phyloP scores from a whole-genome alignment of 768 basidiomycete genomes.

The Pluteus cervinus region DNA sequence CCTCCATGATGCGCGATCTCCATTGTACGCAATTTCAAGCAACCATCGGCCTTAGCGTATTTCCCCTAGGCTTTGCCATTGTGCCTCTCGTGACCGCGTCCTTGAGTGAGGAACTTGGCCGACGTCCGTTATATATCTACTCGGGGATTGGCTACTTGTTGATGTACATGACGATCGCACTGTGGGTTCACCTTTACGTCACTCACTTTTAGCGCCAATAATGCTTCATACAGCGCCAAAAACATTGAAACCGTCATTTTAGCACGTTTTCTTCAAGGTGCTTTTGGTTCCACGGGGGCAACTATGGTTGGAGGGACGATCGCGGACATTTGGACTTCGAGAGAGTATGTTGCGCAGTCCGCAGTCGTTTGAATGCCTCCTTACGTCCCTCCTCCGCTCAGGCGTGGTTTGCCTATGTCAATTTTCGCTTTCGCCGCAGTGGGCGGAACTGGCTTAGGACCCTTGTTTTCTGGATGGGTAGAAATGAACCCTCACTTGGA shows the following conservation, averaged over 20 bases:
- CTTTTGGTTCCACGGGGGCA: constrained; percentile 62
- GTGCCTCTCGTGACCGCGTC: constrained; percentile 62
- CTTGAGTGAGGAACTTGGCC: constrained; percentile 69
- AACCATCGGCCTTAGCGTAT: constrained; percentile 45
- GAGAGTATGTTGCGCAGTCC: constrained; percentile 40
- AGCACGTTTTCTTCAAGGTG: constrained; percentile 60
- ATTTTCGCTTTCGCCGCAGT: constrained; percentile 60
- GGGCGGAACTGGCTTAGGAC: constrained; percentile 57
- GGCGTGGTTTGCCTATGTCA: constrained; percentile 76
- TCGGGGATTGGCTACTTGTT: constrained; percentile 43
- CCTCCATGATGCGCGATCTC: constrained; percentile 49
- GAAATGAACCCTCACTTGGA: constrained; percentile 49
- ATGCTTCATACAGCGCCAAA: constrained; percentile 23
- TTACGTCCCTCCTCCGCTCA: constrained; percentile 25
- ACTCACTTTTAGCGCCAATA: too few relatives aligned
- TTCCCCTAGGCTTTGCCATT: constrained; percentile 54
- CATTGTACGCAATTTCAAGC: constrained; percentile 39
- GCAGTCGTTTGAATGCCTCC: background rate
- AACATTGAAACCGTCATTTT: constrained; percentile 61
- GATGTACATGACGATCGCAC: constrained; percentile 43
- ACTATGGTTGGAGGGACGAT: constrained; percentile 75
- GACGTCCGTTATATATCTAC: constrained; percentile 51
- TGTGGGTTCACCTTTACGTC: constrained; percentile 23
- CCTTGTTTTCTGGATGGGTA: constrained; percentile 60
- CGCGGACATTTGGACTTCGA: constrained; percentile 60